Conservation (phyloP, 768 basidiomycete genomes). For the Agrocybe chaxingu region DNA sequence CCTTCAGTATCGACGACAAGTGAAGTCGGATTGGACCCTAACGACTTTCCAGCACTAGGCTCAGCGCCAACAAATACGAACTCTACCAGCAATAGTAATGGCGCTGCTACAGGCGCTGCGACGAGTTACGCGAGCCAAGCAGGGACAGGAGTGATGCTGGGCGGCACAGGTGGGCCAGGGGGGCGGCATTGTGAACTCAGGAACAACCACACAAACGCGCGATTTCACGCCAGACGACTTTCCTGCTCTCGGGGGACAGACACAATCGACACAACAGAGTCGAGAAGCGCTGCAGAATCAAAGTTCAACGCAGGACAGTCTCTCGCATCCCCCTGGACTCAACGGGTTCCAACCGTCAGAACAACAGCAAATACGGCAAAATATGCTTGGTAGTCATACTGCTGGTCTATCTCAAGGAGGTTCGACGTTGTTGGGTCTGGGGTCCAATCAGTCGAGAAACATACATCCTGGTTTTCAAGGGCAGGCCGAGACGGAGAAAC, state of each 20-base stretch:
- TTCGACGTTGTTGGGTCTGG: conserved; percentile 67
- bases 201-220: conserved; percentile 42
- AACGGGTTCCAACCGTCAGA: conserved; percentile 60
- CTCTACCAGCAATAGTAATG: conserved; percentile 34
- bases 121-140: conserved; percentile 86
- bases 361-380: conserved; percentile 58
- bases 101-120: conserved; percentile 31
- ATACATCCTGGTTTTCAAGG: conserved; percentile 52
- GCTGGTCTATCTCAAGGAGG: conserved; percentile 40
- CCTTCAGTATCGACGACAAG: conserved; percentile 63
- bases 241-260: conserved; percentile 76
- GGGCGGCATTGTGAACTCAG: conserved; percentile 32
- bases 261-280: conserved; percentile 32
- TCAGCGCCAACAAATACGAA: conserved; percentile 49
- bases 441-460: conserved; percentile 38
- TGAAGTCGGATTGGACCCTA: conserved; percentile 80
- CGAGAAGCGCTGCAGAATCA: conserved; percentile 32
- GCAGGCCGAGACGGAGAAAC: conserved; percentile 66
- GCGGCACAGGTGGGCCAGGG: conserved; percentile 35
- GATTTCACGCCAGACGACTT: conserved; percentile 90
- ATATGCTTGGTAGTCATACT: conserved; percentile 49
- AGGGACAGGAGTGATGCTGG: conserved; percentile 57
- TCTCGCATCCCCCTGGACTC: conserved; percentile 71
- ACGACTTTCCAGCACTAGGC: conserved; percentile 86
- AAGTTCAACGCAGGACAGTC: conserved; percentile 34